Evolutionary conservation across 805 yeast genomes (phyloP), one percentile per base, ranked within the genome.

Genomic region (Maudiozyma pseudohumilis): DNA sequence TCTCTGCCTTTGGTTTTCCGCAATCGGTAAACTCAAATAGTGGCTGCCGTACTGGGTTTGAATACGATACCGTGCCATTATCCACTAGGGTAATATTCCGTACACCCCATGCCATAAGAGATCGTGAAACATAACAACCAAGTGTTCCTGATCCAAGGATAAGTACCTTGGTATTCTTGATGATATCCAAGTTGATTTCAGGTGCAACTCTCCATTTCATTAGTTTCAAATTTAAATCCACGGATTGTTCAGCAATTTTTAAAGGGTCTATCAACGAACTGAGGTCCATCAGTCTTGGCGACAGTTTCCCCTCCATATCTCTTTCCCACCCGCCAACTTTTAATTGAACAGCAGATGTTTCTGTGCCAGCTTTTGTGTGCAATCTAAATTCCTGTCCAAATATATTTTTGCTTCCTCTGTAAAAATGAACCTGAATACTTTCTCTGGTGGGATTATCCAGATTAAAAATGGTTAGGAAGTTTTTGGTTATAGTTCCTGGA

Each of bases 131-230:
- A 52, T 89, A 89, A 41, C 94, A 80, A 0, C 98, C 99, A 6
- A 94, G 66, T 3, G 99, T 92, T 6, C 99, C 99, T 0, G 97
- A 83, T 0, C 99, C 99, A n/a, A 92, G 68, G 12, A 92, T 63
- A 30, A 92, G 60, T 27, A 88, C 80, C 45, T 70, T 79, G 9
- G 80, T 71, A 13, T 59, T 41, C 45, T 74, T 72, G 17, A 92
- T 65, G 2, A 61, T 53, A 5, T 83, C 88, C 33, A 92, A 64
- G 51, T 92, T 73, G 3, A 92, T 55, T 7, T 75, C 70, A 0
- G 98, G 97, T 0, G 84, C 86, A 13, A 92, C 74, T 47, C 98
- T 70, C 99, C 99, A 92, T 54, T 87, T 86, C 98, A 92, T 92
- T 32, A 92, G 65, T 61, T 85, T 84, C 41, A 92, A 65, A 53